Evolutionary conservation across 257 asterid genomes (phyloP), one percentile per base, ranked within the genome.

Genomic region (Rhazya stricta): DNA sequence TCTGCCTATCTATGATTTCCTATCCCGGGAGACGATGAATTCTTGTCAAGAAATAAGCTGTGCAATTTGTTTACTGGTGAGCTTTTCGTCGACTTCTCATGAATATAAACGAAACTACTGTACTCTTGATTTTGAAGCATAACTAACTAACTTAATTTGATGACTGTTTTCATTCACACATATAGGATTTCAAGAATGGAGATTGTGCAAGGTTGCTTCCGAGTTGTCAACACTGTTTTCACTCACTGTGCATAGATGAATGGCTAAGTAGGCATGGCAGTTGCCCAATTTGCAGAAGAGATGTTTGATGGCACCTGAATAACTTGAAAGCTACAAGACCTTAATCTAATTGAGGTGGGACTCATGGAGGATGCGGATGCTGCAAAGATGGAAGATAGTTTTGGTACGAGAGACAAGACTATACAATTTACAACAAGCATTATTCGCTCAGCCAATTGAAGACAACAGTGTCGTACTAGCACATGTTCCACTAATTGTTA

Each of bases 61-160:
- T 79, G 78, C 94, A 65, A 91, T 94, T 76, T 94, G 98, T 87
- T 84, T 91, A 74, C 92, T 82, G 96, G 98, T 91, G 53, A 84
- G 37, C 66, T 1, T n/a, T n/a, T n/a, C n/a, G 1, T 2, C 27
- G n/a, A n/a, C 15, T 6, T 13, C 23, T 36, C 37, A 18, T 13
- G 60, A 29, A 16, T 10, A 18, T n/a, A 32, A 42, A 12, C 3
- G 25, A 41, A 25, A 69, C 18, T 27, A 7, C 16, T 36, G 46
- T 34, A 30, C 4, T 18, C 32, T 72, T 72, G 65, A 46, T 69
- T 37, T 72, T 36, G 56, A 62, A 4, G 10, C 4, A 19, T 34
- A 51, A 43, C 19, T 2, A 34, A 46, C 29, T n/a, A n/a, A n/a
- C n/a, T n/a, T n/a, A n/a, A n/a, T n/a, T 7, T 41, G 21, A 41